Conservation (phyloP, 352 stramenopile species). For the Peronospora farinosa region DNA sequence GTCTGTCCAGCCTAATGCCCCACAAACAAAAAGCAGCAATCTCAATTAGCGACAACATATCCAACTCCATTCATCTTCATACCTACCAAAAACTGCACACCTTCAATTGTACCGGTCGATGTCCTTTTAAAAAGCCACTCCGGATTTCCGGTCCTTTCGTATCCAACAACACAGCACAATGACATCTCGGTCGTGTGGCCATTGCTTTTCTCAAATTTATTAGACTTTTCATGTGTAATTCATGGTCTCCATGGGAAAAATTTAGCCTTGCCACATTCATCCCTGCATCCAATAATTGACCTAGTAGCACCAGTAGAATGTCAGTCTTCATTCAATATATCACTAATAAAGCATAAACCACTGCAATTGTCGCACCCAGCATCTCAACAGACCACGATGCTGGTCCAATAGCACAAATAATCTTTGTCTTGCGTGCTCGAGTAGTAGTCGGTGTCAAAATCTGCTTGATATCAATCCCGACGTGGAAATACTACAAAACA, state of each 20-base stretch:
- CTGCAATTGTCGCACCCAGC: conserved; percentile 60
- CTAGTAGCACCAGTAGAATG: conserved; percentile 14
- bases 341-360: not conserved
- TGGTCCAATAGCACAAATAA: conserved; percentile 98
- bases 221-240: conserved; percentile 85
- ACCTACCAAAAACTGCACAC: conserved; percentile 20
- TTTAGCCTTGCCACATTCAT: conserved; percentile 99
- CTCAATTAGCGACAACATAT: conserved; percentile 4
- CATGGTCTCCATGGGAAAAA: conserved; percentile 98
- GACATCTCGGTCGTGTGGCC: conserved; percentile 52
- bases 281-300: conserved; percentile 74
- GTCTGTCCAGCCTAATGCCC: conserved; percentile 51
- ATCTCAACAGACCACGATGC: conserved; percentile 94
- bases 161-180: conserved; percentile 93
- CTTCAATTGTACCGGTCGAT: conserved; percentile 60
- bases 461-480: conserved; percentile 64
- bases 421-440: conserved; percentile 93
- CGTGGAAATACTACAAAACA: conserved; percentile 48
- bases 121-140: conserved; percentile 76
- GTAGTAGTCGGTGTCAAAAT: conserved; percentile 51
- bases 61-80: conserved; percentile 4
- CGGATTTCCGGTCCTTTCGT: conserved; percentile 97
- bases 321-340: conserved; percentile 1
- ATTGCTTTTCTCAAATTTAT: conserved; percentile 86
- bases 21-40: not conserved